Evolutionary conservation across 306 rosid genomes (phyloP), one percentile per base, ranked within the genome.

Genomic region (Vigna unguiculata): DNA sequence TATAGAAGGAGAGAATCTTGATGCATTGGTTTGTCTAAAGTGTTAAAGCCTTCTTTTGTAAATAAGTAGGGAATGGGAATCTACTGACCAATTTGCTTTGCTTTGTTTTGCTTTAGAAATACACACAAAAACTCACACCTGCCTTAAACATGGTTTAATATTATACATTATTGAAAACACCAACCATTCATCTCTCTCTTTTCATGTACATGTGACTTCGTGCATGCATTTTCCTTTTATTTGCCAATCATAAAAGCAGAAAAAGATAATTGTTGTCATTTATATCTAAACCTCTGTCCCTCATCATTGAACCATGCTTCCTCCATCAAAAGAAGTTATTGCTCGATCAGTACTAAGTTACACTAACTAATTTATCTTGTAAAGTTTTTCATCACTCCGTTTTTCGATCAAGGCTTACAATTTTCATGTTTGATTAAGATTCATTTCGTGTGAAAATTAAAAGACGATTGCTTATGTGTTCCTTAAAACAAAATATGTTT

Each of bases 21-120:
- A 58, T 3, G 32, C 49, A 49, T 41, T 49, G 74, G 7, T 10
- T 77, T 76, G 72, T 80, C 77, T 41, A 84, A 80, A 80, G 82
- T 59, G 61, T 10, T 80, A 77, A 77, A 72, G 82, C 75, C 69
- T 72, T 77, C 73, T 51, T 77, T 84, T 34, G 49, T 46, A 80
- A 51, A 67, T 71, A 36, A 78, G 86, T 48, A 78, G 82, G 86
- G 82, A 80, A 80, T 58, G 61, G 45, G 79, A 76, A 51, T 58
- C 80, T 54, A 59, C 83, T 68, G 85, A 80, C 83, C 80, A 72
- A 72, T 48, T 51, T 76, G 71, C 75, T 75, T 51, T 76, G 71
- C 60, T 75, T 83, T 76, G 71, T 53, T 75, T 83, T 79, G 80
- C 83, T 84, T 84, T 80, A 84, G 24, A 80, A 80, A 71, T 64